A percentile compares a stretch with the other conserved stretches of the same genome.
phyloP scores from a whole-genome alignment of 192 early-diverging fungal genomes.

The Funneliformis geosporum region DNA sequence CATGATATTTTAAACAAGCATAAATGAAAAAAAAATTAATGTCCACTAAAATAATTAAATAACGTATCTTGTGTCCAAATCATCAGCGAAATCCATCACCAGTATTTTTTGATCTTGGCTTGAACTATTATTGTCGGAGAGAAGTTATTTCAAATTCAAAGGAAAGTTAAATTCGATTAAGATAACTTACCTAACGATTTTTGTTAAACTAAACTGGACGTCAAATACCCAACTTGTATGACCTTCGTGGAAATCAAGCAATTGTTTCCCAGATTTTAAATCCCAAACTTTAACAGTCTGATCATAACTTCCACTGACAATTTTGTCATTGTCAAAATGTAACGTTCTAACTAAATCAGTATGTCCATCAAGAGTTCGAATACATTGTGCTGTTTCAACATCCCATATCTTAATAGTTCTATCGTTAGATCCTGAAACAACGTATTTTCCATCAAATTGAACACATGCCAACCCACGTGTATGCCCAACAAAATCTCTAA shows the following conservation, averaged over 20 bases:
- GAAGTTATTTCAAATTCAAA: neutral
- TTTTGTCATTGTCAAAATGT: conserved; percentile 75
- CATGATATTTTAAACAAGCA: neutral
- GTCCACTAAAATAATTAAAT: conserved; percentile 1
- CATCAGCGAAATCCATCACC: conserved; percentile 47
- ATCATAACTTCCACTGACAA: conserved; percentile 93
- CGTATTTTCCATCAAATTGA: conserved; percentile 76
- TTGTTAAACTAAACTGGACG: conserved; percentile 80
- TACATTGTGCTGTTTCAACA: conserved; percentile 62
- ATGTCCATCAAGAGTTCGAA: conserved; percentile 65
- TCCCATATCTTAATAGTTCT: conserved; percentile 85
- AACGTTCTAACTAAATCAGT: conserved; percentile 82
- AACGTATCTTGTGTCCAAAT: conserved; percentile 40
- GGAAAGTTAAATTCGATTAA: neutral
- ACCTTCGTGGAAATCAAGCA: conserved; percentile 69
- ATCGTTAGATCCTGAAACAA: conserved; percentile 83
- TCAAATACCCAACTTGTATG: conserved; percentile 98
- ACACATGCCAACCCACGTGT: conserved; percentile 80
- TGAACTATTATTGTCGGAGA: conserved; percentile 33
- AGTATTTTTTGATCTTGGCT: conserved; percentile 50
- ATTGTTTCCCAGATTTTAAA: conserved; percentile 71
- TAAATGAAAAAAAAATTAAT: neutral
- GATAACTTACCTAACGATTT: conserved; percentile 70
- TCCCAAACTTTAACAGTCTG: conserved; percentile 96
- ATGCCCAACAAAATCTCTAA: conserved; percentile 81